Base-by-base conservation (phyloP, 495 filamentous ascomycete genomes). In the Emericellopsis terricola region DNA sequence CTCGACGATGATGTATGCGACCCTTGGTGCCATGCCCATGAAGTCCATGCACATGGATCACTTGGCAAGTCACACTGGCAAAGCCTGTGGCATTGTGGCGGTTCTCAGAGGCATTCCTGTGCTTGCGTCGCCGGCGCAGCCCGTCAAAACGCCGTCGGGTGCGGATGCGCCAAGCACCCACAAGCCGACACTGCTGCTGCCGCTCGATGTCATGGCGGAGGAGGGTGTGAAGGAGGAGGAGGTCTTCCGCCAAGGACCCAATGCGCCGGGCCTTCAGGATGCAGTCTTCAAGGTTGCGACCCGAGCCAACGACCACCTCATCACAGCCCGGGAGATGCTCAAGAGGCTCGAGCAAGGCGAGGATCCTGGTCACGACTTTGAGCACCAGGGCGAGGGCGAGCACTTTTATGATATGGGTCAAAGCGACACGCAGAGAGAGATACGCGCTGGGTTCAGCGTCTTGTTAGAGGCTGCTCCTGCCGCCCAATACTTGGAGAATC, bases 231-330 rank as follows among this genome's bases (percentile, higher is more conserved):
- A 64, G 36, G 87, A 94, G 49, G 89, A 97, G 47, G 81, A 93
- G 28, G 74, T 97, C 0, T 73, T 91, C 32, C 69, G 85, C 2
- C 59, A 69, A n/a, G 87, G 84, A 0, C 65, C 77, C 0, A 61
- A 71, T 5, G 87, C 89, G 0, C 58, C 69, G 10, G 86, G 84
- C 0, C 56, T 94, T 7, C 69, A 76, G 23, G 89, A 94, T 55
- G 87, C 86, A 1, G 76, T 97, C 3, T 94, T 96, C 46, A 64
- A 69, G 14, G 84, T 96, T 15, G 89, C 89, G 1, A 96, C 89
- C 0, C 68, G 84, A 20, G 89, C 89, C 4, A 85, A 81, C 49
- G 89, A 97, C 56, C 89, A 97, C 53, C 55, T 96, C 31, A 92
- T 94, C 39, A 96, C 89, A 0, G 87, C 78, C 11, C 62, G 87